Evolutionary conservation across 2,329 filamentous ascomycete genomes (phyloP), one percentile per base, ranked within the genome.

Genomic region (Tolypocladium ophioglossoides): DNA sequence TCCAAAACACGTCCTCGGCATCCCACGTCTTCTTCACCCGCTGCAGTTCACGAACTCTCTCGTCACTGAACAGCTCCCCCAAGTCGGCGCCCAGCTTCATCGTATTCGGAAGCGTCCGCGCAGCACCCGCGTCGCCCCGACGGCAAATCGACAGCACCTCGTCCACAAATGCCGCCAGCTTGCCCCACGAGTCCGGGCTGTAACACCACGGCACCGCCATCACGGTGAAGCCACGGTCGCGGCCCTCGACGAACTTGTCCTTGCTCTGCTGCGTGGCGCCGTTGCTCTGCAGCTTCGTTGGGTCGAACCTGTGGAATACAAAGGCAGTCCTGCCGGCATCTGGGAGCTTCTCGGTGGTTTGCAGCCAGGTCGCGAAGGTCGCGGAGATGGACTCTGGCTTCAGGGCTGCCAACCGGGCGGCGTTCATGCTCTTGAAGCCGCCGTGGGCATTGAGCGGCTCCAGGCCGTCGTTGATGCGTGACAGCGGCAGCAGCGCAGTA

Each of bases 381-480:
- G 32, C 34, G 11, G 50, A 54, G n/a, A 71, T 60, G 3, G 57
- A 55, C 1, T 58, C 50, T 0, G n/a, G 8, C 0, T 55, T 40
- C 5, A 64, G 52, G 1, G 50, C 52, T 16, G 57, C 49, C 11
- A 68, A 40, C 3, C 65, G 61, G 0, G 57, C 59, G 9, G 62
- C 59, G 4, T 61, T 56, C 16, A 63, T 62, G 0, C 61, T 55
- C 51, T 71, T 71, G 34, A 61, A 62, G 0, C 67, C 68, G 3
- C 66, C 66, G 30, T 66, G 66, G 1, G 34, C 52, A 37, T 68
- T 66, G 3, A 61, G 34, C 0, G 57, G 44, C 0, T 63, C 61
- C 22, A 60, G 51, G 4, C 49, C 56, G 10, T 61, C 58, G 38
- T 69, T 68, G 11, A 61, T 48, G 3, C 55, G 58, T 0, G 50